Evolutionary conservation across 1,284 basidiomycete genomes (phyloP), one percentile per base, ranked within the genome.

Genomic region (Ustilago shanxiensis): DNA sequence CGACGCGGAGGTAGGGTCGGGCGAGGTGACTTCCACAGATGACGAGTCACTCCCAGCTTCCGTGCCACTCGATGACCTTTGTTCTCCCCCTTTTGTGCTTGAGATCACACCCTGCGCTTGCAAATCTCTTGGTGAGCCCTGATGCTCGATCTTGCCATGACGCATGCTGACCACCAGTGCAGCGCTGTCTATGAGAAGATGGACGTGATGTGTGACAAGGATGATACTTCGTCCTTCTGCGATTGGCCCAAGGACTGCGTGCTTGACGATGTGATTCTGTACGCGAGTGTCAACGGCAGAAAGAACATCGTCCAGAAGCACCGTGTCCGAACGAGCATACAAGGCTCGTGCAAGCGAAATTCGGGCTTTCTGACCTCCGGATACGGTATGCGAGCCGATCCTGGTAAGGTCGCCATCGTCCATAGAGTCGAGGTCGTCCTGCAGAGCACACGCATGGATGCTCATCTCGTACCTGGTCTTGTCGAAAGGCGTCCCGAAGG

Each of bases 171-270:
- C 70, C 55, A 84, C 66, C 16, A 69, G 41, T 3, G 66, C 64
- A 16, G 78, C 73, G 10, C 35, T 31, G 35, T 71, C 57, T 41
- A 61, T 35, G 20, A 85, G 58, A 7, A 82, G 71, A 24, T 71
- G 57, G n/a, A 68, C 69, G 31, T 84, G 81, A 56, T 94, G 93
- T 0, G 92, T 93, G 22, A 92, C 92, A 8, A 94, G 88, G 22
- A 94, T 88, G 26, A 92, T 88, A 0, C 92, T 92, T 44, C 91
- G 89, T 33, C 88, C 85, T 0, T 89, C 88, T 0, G 78, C 66
- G 2, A 85, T 62, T 0, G 69, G 59, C 1, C 83, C 83, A n/a
- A 59, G 39, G 18, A 84, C 39, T 13, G 79, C 66, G 20, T 75
- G 63, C 44, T 66, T 41, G 14, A 78, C 63, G 18, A 85, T 50